Evolutionary conservation across 495 filamentous ascomycete species (phyloP).

Genomic region (Penicillium fimorum): DNA sequence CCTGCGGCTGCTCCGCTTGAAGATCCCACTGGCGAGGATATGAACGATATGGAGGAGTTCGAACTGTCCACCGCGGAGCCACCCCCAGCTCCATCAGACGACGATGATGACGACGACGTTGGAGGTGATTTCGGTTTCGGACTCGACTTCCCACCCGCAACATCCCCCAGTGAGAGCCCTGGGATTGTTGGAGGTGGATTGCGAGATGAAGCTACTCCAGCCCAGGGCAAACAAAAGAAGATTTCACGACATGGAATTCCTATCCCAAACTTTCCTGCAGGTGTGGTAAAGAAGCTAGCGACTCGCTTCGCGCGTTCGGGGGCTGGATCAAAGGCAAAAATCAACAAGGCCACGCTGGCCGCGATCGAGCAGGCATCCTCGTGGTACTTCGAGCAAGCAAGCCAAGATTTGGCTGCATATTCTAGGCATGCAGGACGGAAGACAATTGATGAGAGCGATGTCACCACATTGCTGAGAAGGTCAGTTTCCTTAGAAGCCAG

Average conservation of each 20-base stretch:
- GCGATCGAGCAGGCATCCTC: constrained; percentile 77
- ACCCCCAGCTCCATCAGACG: constrained; percentile 21
- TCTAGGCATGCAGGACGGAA: constrained; percentile 79
- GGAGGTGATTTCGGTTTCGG: constrained; percentile 35
- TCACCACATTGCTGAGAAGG: constrained; percentile 79
- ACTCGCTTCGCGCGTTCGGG: constrained; percentile 63
- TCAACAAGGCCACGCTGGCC: constrained; percentile 68
- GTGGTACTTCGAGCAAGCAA: constrained; percentile 84
- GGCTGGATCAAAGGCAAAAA: constrained; percentile 58
- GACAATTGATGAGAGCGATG: constrained; percentile 82
- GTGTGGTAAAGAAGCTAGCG: constrained; percentile 72
- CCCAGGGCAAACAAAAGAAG: constrained; percentile 47
- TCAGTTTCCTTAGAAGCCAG: constrained; percentile 29
- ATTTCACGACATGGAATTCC: constrained; percentile 72
- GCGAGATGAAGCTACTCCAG: constrained; percentile 34
- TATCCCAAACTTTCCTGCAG: constrained; percentile 69
- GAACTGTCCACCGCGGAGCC: constrained; percentile 35
- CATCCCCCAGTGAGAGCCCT: constrained; percentile 37
- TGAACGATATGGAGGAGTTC: constrained; percentile 43
- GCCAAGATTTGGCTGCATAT: constrained; percentile 75
- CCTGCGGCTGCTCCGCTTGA: constrained; percentile 32
- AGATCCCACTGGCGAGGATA: constrained; percentile 28
- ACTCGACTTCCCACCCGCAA: constrained; percentile 27
- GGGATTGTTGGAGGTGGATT: constrained; percentile 44
- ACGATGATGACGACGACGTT: constrained; percentile 24